Base-by-base conservation (phyloP, 495 filamentous ascomycete genomes). In the Platismatia glauca region DNA sequence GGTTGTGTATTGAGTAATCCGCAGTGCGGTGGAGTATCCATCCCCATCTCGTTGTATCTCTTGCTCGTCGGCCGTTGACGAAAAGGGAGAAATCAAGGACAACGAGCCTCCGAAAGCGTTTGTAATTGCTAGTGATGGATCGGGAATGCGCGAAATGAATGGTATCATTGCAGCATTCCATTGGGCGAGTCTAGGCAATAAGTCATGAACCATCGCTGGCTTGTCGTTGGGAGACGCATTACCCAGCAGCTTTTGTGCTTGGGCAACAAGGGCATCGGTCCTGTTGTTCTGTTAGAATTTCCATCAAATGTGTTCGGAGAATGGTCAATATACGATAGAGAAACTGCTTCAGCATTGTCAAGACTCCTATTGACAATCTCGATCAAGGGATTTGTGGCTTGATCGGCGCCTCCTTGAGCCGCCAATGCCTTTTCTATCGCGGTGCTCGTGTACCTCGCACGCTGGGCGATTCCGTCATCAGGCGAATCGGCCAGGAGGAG, bases 81-180 rank as follows among this genome's bases (percentile, higher is more conserved):
- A 68, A 13, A 77, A 56, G 56, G 70, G 34, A 27, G 76, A 71
- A 0, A 87, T 78, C 7, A 97, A 72, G 65, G 88, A 84, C 35
- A 92, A 83, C 15, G 81, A 80, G 18, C 89, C 89, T 8, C 82
- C 83, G 27, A 96, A 72, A 13, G 82, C 79, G 69, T 84, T 89
- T 7, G 87, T 88, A 11, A 95, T 80, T 12, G 89, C 82, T 8
- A 91, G 71, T 12, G 88, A 86, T 18, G 78, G 74, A 50, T 81
- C 81, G 18, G 88, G 85, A 29, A 75, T 67, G 8, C 76, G 69
- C 43, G 78, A 70, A 20, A 94, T 75, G 68, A 93, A 85, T 3
- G 75, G 77, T 0, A 59, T 64, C n/a, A 96, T 64, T n/a, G 80
- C 78, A 52, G 63, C 56, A 52, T 76, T 68, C 84, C 84, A 88